These are phyloP conservation scores for Psidium friedrichsthalianum DNA, from an alignment of 345 rosid species.

Conservation along the genomic window DNA sequence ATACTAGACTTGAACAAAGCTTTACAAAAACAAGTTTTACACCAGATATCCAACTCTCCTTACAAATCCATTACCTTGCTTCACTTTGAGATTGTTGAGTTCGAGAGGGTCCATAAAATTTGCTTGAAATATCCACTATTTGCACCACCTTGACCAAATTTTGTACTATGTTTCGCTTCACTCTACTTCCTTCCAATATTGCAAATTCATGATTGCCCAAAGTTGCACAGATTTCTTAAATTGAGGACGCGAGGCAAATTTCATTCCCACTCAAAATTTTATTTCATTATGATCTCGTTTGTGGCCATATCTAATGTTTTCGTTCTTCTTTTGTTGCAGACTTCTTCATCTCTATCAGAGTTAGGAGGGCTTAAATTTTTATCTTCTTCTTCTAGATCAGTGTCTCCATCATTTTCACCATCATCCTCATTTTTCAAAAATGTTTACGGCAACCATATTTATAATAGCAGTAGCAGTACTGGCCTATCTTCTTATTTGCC, in stretches of 20 bases:
- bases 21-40: not conserved
- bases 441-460: not conserved
- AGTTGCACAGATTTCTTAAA: not conserved
- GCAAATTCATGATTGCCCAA: not conserved
- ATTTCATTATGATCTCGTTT: not conserved
- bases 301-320: not conserved
- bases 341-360: not conserved
- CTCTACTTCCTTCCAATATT: not conserved
- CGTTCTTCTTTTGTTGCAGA: not conserved
- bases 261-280: not conserved
- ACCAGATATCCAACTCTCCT: not conserved
- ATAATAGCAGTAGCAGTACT: accelerated
- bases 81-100: not conserved
- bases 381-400: not conserved
- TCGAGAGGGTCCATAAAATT: not conserved
- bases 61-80: not conserved
- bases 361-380: not conserved
- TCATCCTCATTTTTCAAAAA: not conserved
- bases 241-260: not conserved
- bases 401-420: not conserved
- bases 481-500: not conserved
- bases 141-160: not conserved
- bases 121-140: not conserved
- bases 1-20: not conserved
- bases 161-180: not conserved